These are phyloP conservation scores for Aspergillus sp. DNA, from an alignment of 2,329 filamentous ascomycete species.

Conservation along the genomic window DNA sequence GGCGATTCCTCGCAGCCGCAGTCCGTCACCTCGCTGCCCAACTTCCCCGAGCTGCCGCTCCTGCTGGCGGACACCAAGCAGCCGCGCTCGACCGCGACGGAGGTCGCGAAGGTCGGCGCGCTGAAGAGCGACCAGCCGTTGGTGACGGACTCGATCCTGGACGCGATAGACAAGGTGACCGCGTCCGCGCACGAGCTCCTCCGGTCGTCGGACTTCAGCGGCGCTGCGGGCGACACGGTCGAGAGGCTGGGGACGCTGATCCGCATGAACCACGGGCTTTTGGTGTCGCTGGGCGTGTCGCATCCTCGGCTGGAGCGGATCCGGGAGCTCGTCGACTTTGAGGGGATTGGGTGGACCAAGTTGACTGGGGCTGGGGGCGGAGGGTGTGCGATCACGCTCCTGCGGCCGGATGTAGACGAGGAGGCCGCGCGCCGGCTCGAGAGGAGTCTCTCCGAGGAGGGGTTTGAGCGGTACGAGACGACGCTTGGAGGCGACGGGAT, in stretches of 20 bases:
- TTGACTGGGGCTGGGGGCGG: slow-evolving; percentile 92
- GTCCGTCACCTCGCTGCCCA: slow-evolving; percentile 63
- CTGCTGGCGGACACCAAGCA: slow-evolving; percentile 84
- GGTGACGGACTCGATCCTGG: slow-evolving; percentile 70
- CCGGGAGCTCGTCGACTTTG: slow-evolving; percentile 79
- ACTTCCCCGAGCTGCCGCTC: slow-evolving; percentile 85
- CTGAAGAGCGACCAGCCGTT: slow-evolving; percentile 63
- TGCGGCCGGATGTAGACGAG: slow-evolving; percentile 56
- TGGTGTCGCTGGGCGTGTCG: slow-evolving; percentile 86
- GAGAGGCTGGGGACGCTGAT: slow-evolving; percentile 75
- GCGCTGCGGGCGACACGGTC: slow-evolving; percentile 53
- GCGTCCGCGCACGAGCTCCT: slow-evolving; percentile 49
- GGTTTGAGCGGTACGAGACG: slow-evolving; percentile 77
- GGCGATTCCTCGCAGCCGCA: slow-evolving; percentile 70
- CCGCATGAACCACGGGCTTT: slow-evolving; percentile 83
- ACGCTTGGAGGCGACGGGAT: slow-evolving; percentile 89
- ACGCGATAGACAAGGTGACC: slow-evolving; percentile 65
- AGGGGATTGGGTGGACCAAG: slow-evolving; percentile 92
- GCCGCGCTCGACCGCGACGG: slow-evolving; percentile 70
- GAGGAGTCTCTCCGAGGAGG: slow-evolving; percentile 55
- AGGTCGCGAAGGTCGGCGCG: slow-evolving; percentile 76
- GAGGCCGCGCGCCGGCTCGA: slow-evolving; percentile 56
- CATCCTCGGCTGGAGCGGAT: slow-evolving; percentile 89
- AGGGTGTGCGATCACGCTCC: slow-evolving; percentile 85
- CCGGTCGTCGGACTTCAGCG: slow-evolving; percentile 57